Evolutionary conservation across 1,284 basidiomycete genomes (phyloP), one percentile per base, ranked within the genome.

Genomic region (Fomes fomentarius): DNA sequence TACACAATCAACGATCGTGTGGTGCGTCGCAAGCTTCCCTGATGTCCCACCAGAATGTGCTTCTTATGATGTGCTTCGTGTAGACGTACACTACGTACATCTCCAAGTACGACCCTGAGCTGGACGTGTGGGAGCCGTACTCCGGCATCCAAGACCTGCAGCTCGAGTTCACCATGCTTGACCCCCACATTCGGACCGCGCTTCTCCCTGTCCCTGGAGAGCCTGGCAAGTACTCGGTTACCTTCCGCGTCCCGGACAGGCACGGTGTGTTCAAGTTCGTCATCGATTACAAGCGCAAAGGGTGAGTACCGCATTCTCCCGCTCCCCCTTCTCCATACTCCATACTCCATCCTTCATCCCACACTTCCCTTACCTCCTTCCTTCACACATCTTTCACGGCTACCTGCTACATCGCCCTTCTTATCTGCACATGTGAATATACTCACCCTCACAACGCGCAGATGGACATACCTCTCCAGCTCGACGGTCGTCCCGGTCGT

Each of bases 211-310:
- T 84, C 17, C 56, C 73, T 11, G 78, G 77, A 4, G 62, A 71
- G 31, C 81, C 85, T 3, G 89, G 87, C 28, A 82, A 81, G 58
- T 98, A 95, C 75, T 78, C 81, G 10, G 81, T 88, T 3, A 83
- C 81, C 2, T 96, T 99, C 83, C 84, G 85, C 38, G 87, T 89
- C 3, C 96, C 96, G 3, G 96, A 98, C 74, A 78, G 94, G 52
- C 97, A 99, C 70, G 96, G 97, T 40, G 97, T 99, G 12, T 99
- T 97, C 83, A 98, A 98, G 68, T 96, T 99, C 69, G 79, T 93
- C 24, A 76, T 98, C 40, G 83, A 96, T 72, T 89, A 94, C 76
- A 93, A 91, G 69, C 86, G 96, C 50, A 86, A 85, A 66, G 96
- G 96, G 81, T 93, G 64, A 67, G 84, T 69, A n/a, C n/a, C n/a